Conservation (phyloP, 2,329 filamentous ascomycete species). For the Claviceps africana region DNA sequence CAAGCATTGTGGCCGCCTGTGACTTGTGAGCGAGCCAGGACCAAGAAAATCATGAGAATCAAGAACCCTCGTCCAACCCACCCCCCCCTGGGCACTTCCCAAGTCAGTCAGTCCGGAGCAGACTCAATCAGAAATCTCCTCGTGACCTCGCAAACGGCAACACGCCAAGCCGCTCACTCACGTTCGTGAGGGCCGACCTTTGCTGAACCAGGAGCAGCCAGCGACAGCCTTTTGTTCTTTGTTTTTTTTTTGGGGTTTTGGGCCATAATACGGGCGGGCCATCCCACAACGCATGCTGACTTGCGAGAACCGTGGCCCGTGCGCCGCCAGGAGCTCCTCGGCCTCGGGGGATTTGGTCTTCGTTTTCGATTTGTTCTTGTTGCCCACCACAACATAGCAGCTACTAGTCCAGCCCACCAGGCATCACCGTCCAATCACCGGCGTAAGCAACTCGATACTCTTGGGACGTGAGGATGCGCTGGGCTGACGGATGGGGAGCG, state of each 20-base stretch:
- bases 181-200: background rate
- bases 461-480: conserved; percentile 42
- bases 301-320: too few relatives aligned
- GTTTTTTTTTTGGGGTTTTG: too few relatives aligned
- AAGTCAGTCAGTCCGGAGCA: background rate
- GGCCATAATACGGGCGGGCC: too few relatives aligned
- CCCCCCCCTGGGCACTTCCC: background rate
- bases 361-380: background rate
- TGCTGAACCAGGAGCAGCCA: background rate
- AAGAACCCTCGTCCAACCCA: background rate
- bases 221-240: background rate
- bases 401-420: background rate
- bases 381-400: background rate
- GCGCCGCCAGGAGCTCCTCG: background rate
- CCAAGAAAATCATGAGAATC: background rate
- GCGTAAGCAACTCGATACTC: conserved; percentile 51
- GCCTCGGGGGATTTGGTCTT: background rate
- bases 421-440: conserved; percentile 36
- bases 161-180: background rate
- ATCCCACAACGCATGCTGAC: too few relatives aligned
- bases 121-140: background rate
- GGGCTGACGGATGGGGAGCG: conserved; percentile 41
- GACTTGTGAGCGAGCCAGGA: too few relatives aligned
- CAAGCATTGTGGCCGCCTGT: too few relatives aligned
- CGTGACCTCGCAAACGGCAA: background rate